Evolutionary conservation across 805 yeast species (phyloP).

Genomic region (Monosporozyma aquatica): DNA sequence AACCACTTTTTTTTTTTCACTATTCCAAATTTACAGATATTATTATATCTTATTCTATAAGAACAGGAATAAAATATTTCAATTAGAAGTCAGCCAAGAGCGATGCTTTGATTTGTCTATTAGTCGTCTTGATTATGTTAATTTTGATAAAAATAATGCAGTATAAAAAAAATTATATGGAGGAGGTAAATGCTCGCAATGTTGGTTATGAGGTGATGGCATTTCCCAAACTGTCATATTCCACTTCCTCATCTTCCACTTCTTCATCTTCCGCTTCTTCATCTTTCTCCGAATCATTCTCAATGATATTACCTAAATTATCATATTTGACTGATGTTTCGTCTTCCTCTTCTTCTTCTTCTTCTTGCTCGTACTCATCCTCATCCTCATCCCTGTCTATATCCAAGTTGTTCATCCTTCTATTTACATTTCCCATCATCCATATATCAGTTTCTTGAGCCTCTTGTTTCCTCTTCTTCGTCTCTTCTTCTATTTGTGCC

Average conservation of each 20-base stretch:
- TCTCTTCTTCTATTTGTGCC: constrained; percentile 56
- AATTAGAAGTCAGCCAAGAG: no score
- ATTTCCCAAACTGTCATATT: constrained; percentile 18
- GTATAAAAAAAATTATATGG: no score
- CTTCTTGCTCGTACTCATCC: constrained; percentile 11
- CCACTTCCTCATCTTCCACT: constrained; percentile 16
- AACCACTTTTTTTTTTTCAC: no score
- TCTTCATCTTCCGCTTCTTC: constrained; percentile 23
- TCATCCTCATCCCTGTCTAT: constrained; percentile 17
- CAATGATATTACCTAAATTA: constrained; percentile 21
- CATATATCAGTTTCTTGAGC: constrained; percentile 54
- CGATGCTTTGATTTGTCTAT: no score
- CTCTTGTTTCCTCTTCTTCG: constrained; percentile 48
- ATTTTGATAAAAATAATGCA: no score
- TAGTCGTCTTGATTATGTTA: no score
- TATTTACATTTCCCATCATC: constrained; percentile 72
- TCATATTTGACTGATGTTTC: constrained; percentile 14
- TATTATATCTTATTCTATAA: no score
- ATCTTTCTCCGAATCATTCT: constrained; percentile 24
- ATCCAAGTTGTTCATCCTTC: constrained; percentile 19
- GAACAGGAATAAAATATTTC: no score
- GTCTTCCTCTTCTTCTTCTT: constrained; percentile 14
- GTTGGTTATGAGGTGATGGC: no score
- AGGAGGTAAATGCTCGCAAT: no score
- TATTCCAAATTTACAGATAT: no score